These are phyloP conservation scores for Pseudozyma pruni DNA, from an alignment of 1,284 basidiomycete genomes.

Conservation along the genomic window DNA sequence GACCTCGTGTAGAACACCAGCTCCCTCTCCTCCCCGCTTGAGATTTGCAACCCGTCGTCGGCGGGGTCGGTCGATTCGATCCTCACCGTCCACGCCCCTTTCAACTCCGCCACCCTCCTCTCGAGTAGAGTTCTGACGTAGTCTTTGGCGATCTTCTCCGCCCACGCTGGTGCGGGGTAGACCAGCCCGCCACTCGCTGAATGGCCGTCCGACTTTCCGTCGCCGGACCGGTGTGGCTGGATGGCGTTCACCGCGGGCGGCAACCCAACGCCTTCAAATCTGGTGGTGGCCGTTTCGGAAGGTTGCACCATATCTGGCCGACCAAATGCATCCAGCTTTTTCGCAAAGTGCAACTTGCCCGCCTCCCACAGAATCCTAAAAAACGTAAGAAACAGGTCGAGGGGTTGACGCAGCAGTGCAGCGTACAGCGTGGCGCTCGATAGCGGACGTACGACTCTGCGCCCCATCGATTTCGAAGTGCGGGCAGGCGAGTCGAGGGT, in stretches of 20 bases:
- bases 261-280: slow-evolving; percentile 29
- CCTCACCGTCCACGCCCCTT: slow-evolving; percentile 13
- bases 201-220: background rate
- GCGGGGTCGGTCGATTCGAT: slow-evolving; percentile 31
- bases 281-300: background rate
- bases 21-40: background rate
- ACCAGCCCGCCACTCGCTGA: slow-evolving; percentile 12
- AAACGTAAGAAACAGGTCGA: slow-evolving; percentile 74
- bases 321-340: slow-evolving; percentile 75
- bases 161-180: slow-evolving; percentile 27
- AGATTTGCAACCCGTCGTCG: slow-evolving; percentile 11
- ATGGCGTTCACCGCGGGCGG: slow-evolving; percentile 44
- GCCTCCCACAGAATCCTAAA: slow-evolving; percentile 77
- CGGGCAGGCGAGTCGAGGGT: slow-evolving; percentile 71
- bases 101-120: slow-evolving; percentile 15
- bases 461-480: background rate
- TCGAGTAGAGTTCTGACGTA: slow-evolving; percentile 6
- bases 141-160: slow-evolving; percentile 18
- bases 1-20: slow-evolving; percentile 71
- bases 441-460: slow-evolving; percentile 68
- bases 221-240: slow-evolving; percentile 28
- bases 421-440: slow-evolving; percentile 70
- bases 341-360: slow-evolving; percentile 76
- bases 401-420: slow-evolving; percentile 71
- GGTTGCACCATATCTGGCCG: slow-evolving; percentile 72